These are phyloP conservation scores for Penicillium sp. DNA, from an alignment of 2,329 filamentous ascomycete genomes.

Conservation along the genomic window DNA sequence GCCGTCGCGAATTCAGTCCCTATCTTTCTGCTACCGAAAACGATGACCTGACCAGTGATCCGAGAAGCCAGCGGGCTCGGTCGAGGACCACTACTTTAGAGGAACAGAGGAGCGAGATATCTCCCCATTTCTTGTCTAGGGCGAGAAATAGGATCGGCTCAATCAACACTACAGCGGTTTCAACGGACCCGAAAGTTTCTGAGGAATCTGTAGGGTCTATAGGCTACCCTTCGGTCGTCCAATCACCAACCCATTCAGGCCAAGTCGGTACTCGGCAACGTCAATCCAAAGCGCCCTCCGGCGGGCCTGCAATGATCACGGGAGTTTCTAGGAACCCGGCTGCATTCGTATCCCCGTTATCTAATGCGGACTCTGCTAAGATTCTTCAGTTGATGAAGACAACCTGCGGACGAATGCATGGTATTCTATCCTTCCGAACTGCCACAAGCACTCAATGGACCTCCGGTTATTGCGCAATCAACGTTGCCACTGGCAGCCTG, in stretches of 20 bases:
- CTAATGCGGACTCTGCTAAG: conserved; percentile 44
- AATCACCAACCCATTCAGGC: conserved; percentile 35
- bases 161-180: conserved; percentile 31
- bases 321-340: conserved; percentile 24
- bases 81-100: conserved; percentile 41
- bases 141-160: conserved; percentile 37
- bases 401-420: conserved; percentile 50
- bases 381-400: conserved; percentile 51
- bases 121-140: conserved; percentile 29
- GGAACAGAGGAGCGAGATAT: conserved; percentile 38
- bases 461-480: conserved; percentile 50
- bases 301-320: conserved; percentile 21
- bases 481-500: conserved; percentile 47
- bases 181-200: conserved; percentile 29
- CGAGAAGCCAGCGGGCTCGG: conserved; percentile 33
- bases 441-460: conserved; percentile 43
- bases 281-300: conserved; percentile 29
- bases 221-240: conserved; percentile 46
- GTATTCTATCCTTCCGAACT: conserved; percentile 48
- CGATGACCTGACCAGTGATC: conserved; percentile 29
- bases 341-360: conserved; percentile 33
- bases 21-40: conserved; percentile 31
- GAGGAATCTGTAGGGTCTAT: conserved; percentile 42
- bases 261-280: conserved; percentile 32
- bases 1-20: conserved; percentile 27